These are phyloP conservation scores for Babesia caballi DNA, from an alignment of 169 alveolate species.

Conservation along the genomic window DNA sequence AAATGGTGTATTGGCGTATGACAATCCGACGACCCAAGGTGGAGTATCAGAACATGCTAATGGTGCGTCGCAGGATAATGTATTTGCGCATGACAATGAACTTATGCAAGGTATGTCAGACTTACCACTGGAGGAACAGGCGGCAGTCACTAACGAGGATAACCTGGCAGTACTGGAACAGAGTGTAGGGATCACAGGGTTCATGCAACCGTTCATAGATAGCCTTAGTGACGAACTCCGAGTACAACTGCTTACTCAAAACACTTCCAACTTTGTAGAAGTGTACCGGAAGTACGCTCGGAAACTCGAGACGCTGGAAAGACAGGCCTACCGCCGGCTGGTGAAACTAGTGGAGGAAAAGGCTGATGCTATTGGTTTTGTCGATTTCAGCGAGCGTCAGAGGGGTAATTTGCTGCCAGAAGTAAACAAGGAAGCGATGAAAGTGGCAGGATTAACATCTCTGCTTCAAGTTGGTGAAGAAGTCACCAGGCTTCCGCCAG, in stretches of 20 bases:
- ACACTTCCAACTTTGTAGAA: neutral
- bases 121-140: neutral
- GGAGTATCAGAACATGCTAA: too few relatives aligned
- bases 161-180: constrained; percentile 35
- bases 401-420: constrained; percentile 26
- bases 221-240: constrained; percentile 30
- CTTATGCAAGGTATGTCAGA: neutral
- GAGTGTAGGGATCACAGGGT: constrained; percentile 27
- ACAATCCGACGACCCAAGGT: too few relatives aligned
- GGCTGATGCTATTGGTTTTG: constrained; percentile 15
- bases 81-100: neutral
- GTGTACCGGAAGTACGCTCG: constrained; percentile 26
- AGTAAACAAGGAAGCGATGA: constrained; percentile 29
- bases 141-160: constrained; percentile 8
- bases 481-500: too few relatives aligned
- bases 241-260: constrained; percentile 3
- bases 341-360: constrained; percentile 18
- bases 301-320: constrained; percentile 1
- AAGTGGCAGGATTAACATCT: constrained; percentile 19
- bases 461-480: constrained; percentile 16
- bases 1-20: too few relatives aligned
- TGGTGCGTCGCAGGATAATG: neutral
- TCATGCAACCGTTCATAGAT: constrained; percentile 34
- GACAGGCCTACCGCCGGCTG: neutral
- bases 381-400: constrained; percentile 26